Evolutionary conservation across 148 eudicot species (phyloP).

Genomic region (Suaeda aralocaspica): DNA sequence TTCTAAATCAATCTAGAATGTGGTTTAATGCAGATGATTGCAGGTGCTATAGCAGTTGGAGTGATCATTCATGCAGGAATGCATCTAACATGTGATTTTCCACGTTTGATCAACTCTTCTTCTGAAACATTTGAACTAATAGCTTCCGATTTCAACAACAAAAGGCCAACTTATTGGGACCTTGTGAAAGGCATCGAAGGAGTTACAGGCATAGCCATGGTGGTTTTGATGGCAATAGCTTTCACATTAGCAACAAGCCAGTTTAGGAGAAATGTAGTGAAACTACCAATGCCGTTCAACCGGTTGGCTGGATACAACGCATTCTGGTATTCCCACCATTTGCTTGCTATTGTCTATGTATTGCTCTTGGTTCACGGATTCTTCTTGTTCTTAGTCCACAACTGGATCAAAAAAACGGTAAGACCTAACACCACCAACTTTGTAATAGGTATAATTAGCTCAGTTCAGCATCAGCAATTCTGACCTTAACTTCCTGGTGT

Average conservation of each 20-base stretch:
- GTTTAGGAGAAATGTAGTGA: conserved; percentile 61
- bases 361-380: conserved; percentile 73
- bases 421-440: conserved; percentile 19
- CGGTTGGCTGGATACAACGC: conserved; percentile 86
- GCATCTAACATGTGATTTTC: conserved; percentile 87
- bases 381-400: conserved; percentile 63
- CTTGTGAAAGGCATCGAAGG: conserved; percentile 59
- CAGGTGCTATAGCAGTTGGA: conserved; percentile 67
- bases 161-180: conserved; percentile 53
- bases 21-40: conserved; percentile 50
- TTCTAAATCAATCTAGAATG: background rate
- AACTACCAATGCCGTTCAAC: conserved; percentile 73
- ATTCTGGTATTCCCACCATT: conserved; percentile 94
- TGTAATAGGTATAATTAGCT: background rate
- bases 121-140: conserved; percentile 59
- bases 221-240: conserved; percentile 62
- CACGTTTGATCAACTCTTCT: conserved; percentile 54
- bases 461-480: background rate
- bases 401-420: conserved; percentile 84
- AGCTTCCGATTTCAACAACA: conserved; percentile 56
- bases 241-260: conserved; percentile 75
- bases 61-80: conserved; percentile 63
- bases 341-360: conserved; percentile 66
- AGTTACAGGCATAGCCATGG: conserved; percentile 77
- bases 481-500: conserved; percentile 7